These are phyloP conservation scores for Dryas drummondii DNA, from an alignment of 306 rosid species.

Conservation along the genomic window DNA sequence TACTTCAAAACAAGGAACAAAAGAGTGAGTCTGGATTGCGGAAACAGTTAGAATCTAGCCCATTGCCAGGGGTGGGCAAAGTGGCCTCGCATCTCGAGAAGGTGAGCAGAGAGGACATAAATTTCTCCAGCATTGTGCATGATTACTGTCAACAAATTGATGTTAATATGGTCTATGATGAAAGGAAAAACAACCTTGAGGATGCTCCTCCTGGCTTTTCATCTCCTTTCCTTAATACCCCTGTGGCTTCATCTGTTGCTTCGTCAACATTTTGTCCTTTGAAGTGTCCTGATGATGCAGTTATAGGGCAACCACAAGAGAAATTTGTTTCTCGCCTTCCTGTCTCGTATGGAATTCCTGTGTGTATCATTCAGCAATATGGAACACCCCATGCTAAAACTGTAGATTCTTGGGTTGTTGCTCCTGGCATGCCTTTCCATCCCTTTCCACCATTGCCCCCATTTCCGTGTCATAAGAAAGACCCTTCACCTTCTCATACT, in stretches of 20 bases:
- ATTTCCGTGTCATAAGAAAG: slow-evolving; percentile 49
- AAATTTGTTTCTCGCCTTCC: slow-evolving; percentile 69
- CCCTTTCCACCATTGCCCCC: slow-evolving; percentile 94
- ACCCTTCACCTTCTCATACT: slow-evolving; percentile 38
- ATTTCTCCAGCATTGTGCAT: slow-evolving; percentile 20
- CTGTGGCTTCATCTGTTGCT: slow-evolving; percentile 37
- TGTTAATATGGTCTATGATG: slow-evolving; percentile 33
- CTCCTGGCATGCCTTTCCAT: slow-evolving; percentile 87
- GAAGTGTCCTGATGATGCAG: slow-evolving; percentile 36
- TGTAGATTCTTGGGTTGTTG: slow-evolving; percentile 60
- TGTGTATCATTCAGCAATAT: slow-evolving; percentile 55
- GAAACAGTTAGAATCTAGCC: slow-evolving; percentile 29
- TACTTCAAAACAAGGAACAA: slow-evolving; percentile 42
- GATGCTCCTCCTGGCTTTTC: slow-evolving; percentile 98
- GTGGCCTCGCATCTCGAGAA: slow-evolving; percentile 4
- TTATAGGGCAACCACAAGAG: slow-evolving; percentile 68
- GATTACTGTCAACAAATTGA: slow-evolving; percentile 32
- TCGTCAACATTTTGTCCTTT: slow-evolving; percentile 31
- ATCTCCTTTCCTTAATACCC: slow-evolving; percentile 37
- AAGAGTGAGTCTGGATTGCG: slow-evolving; percentile 28
- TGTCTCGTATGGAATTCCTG: slow-evolving; percentile 83
- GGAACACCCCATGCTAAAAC: slow-evolving; percentile 61
- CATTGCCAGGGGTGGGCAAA: slow-evolving; percentile 21
- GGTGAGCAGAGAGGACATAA: slow-evolving; percentile 18
- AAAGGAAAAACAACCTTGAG: slow-evolving; percentile 45